Evolutionary conservation across 768 basidiomycete species (phyloP).

Genomic region (Serendipita sp.): DNA sequence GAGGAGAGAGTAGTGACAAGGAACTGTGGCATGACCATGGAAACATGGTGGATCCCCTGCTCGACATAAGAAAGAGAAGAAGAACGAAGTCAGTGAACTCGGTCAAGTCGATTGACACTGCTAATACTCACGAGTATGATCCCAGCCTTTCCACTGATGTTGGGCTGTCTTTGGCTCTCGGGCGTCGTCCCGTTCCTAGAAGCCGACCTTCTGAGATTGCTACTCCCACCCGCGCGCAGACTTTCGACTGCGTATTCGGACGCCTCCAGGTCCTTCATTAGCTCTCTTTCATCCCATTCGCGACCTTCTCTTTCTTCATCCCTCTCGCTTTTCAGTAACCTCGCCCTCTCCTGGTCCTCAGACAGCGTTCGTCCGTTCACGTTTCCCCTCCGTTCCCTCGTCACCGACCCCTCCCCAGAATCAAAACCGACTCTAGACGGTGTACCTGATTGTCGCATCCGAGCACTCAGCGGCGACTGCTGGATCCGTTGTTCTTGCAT

Average conservation of each 20-base stretch:
- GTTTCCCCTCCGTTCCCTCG: constrained; percentile 8
- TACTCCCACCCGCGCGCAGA: neutral
- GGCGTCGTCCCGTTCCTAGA: constrained; percentile 9
- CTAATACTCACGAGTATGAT: constrained; percentile 52
- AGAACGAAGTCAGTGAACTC: neutral
- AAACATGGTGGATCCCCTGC: constrained; percentile 90
- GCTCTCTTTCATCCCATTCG: constrained; percentile 12
- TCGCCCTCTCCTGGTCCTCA: constrained; percentile 9
- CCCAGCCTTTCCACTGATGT: constrained; percentile 69
- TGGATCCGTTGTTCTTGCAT: neutral
- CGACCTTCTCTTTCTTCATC: constrained; percentile 7
- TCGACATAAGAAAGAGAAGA: neutral
- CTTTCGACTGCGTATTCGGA: constrained; percentile 9
- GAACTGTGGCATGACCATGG: constrained; percentile 87
- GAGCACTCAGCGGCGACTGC: neutral
- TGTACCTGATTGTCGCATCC: too few relatives aligned
- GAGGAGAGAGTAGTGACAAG: constrained; percentile 75
- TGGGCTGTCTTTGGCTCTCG: constrained; percentile 10
- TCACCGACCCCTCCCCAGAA: neutral
- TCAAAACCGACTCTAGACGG: neutral
- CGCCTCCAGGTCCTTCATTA: constrained; percentile 18
- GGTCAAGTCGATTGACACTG: too few relatives aligned
- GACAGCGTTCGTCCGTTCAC: constrained; percentile 18
- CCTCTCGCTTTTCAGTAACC: constrained; percentile 14
- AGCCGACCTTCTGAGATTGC: constrained; percentile 9